Conservation (phyloP, 352 stramenopile species). For the Globisporangium recalcitrans region DNA sequence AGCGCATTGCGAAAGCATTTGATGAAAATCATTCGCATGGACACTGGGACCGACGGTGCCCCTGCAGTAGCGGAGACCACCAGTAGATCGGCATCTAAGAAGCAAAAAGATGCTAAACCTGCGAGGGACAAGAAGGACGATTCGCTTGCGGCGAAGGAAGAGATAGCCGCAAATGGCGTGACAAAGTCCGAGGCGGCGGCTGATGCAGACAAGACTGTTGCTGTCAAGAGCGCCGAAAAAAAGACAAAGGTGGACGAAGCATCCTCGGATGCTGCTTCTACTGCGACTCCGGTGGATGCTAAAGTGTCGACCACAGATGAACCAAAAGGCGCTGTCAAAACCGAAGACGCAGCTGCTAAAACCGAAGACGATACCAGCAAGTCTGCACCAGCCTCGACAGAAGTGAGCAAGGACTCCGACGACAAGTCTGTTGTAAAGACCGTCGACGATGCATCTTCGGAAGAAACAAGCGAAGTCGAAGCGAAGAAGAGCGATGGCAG, state of each 20-base stretch:
- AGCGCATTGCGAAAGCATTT: conserved; percentile 77
- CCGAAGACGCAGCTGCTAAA: neutral
- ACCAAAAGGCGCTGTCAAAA: neutral
- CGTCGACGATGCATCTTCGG: neutral
- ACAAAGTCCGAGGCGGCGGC: neutral
- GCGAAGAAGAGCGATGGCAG: conserved; percentile 28
- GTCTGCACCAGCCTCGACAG: neutral
- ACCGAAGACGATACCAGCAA: neutral
- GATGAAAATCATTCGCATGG: conserved; percentile 56
- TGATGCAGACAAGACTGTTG: neutral
- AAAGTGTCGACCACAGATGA: conserved; percentile 6
- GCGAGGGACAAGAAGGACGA: conserved; percentile 4
- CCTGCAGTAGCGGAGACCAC: conserved; percentile 26
- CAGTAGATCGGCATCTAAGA: conserved; percentile 25
- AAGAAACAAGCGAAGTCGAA: neutral
- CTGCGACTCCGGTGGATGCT: neutral
- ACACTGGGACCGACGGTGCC: conserved; percentile 28
- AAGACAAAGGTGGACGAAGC: conserved; percentile 2
- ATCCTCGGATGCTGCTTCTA: neutral
- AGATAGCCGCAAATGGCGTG: neutral
- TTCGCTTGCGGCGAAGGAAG: conserved; percentile 1
- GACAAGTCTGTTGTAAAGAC: neutral
- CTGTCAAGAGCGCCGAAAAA: no score
- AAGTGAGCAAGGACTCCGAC: neutral
- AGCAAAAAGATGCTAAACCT: conserved; percentile 12